A percentile compares a stretch with the other conserved stretches of the same genome.
Evolutionary conservation across 2,329 filamentous ascomycete species (phyloP).

Genomic region (Aspergillus pseudoterreus): DNA sequence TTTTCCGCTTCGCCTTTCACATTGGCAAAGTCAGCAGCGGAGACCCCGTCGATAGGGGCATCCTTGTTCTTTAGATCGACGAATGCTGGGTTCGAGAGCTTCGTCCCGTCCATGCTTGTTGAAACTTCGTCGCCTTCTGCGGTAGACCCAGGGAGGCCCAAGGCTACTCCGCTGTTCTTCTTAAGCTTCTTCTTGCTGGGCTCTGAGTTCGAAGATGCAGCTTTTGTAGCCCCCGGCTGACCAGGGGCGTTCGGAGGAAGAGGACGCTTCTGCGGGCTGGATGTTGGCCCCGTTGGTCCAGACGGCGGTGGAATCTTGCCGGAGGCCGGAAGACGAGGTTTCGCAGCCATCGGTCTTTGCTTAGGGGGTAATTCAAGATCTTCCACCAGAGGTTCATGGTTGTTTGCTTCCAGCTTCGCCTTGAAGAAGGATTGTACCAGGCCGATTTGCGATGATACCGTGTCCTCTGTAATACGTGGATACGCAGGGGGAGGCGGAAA

Average conservation of each 20-base stretch:
- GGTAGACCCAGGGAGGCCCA: slow-evolving; percentile 22
- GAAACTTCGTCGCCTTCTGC: slow-evolving; percentile 26
- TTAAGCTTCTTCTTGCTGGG: slow-evolving; percentile 43
- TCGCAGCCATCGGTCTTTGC: slow-evolving; percentile 58
- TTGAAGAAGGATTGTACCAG: slow-evolving; percentile 90
- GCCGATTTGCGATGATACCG: slow-evolving; percentile 74
- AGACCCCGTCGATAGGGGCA: slow-evolving; percentile 7
- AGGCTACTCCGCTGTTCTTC: slow-evolving; percentile 35
- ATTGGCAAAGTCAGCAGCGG: slow-evolving; percentile 11
- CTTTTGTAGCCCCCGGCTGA: slow-evolving; percentile 23
- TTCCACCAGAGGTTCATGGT: slow-evolving; percentile 78
- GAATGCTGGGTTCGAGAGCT: slow-evolving; percentile 7
- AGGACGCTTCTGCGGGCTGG: slow-evolving; percentile 42
- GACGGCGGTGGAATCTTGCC: slow-evolving; percentile 42
- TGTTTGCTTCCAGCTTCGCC: slow-evolving; percentile 79
- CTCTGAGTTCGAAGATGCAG: slow-evolving; percentile 20
- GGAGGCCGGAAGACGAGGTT: slow-evolving; percentile 44
- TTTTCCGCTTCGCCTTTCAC: slow-evolving; percentile 13
- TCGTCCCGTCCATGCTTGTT: slow-evolving; percentile 14
- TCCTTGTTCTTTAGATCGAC: slow-evolving; percentile 47
- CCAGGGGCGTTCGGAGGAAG: slow-evolving; percentile 24
- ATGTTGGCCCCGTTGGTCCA: slow-evolving; percentile 26
- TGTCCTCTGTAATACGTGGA: slow-evolving; percentile 75
- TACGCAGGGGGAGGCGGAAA: slow-evolving; percentile 64
- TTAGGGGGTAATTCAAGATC: slow-evolving; percentile 94